Evolutionary conservation across 257 asterid genomes (phyloP), one percentile per base, ranked within the genome.

Genomic region (Nicotiana tabacum): DNA sequence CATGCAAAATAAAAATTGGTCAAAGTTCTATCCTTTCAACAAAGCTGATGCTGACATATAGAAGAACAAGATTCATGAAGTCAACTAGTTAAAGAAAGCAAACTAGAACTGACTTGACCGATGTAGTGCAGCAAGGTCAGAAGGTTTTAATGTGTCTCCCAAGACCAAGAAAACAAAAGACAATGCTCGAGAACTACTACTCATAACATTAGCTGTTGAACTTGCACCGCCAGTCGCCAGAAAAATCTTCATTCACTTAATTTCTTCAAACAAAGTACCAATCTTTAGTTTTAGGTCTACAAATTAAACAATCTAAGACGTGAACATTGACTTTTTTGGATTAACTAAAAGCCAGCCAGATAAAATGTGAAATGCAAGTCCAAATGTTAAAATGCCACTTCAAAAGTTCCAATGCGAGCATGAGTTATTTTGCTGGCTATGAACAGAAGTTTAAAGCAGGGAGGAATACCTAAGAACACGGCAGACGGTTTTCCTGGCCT

Each of bases 401-500:
- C n/a, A 8, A 15, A 32, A 30, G 6, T 32, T 15, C 46, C 46
- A 39, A n/a, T n/a, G 78, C 32, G 6, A 72, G 37, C 78, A 24
- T 72, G 61, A 72, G 37, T 3, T 43, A 12, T 72, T 46, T 35
- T 21, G 60, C 78, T 46, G 15, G 60, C 39, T 12, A 24, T 46
- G 79, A 39, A 30, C 62, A 27, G 61, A 29, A 21, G 4, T 10
- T 21, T 46, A 72, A 72, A 46, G 61, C 12, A 46, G 27, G 35
- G 56, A 64, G 32, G 46, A 21, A 18, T 87, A 92, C 97, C 97
- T 86, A 89, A 83, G 85, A 92, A 92, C 83, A 90, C 85, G 48
- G 95, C 89, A 6, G 92, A 91, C 43, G 97, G 95, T 67, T 90
- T 91, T 82, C 95, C 95, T 15, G 97, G 97, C 86, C 95, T 88